phyloP scores from a whole-genome alignment of 2,329 filamentous ascomycete genomes.

The Cercospora nicotianae region DNA sequence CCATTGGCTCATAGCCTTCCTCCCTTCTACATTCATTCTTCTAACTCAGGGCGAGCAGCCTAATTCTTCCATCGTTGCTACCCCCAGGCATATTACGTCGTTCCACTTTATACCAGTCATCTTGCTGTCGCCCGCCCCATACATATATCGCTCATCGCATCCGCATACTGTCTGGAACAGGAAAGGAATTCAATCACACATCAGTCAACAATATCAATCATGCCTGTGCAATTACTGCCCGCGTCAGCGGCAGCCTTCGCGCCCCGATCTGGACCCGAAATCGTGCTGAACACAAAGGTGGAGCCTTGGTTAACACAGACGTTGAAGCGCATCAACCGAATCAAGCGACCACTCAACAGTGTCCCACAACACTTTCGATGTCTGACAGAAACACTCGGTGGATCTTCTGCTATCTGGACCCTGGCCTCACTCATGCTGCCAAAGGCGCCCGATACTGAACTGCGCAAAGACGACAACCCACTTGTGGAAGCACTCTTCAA shows the following conservation, averaged over 20 bases:
- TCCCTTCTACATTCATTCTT: conserved; percentile 28
- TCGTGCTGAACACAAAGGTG: conserved; percentile 87
- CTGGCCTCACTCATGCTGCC: conserved; percentile 89
- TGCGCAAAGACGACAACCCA: conserved; percentile 77
- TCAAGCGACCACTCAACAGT: conserved; percentile 96
- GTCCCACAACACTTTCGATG: conserved; percentile 94
- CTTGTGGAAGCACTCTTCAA: conserved; percentile 86
- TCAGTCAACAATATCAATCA: conserved; percentile 47
- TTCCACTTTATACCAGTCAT: conserved; percentile 27
- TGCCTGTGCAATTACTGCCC: conserved; percentile 91
- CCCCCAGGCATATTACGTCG: conserved; percentile 34
- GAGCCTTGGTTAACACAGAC: conserved; percentile 97
- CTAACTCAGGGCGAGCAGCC: conserved; percentile 29
- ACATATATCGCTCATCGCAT: conserved; percentile 35
- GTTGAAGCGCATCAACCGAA: conserved; percentile 91
- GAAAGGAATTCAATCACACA: conserved; percentile 19
- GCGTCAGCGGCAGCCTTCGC: conserved; percentile 96
- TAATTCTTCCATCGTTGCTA: conserved; percentile 34
- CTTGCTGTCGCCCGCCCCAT: conserved; percentile 28
- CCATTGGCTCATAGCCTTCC: conserved; percentile 30
- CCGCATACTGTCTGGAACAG: conserved; percentile 25
- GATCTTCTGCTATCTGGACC: conserved; percentile 88
- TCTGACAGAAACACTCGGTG: conserved; percentile 90
- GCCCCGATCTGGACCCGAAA: conserved; percentile 87
- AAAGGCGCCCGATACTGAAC: conserved; percentile 81